A percentile compares a stretch with the other conserved stretches of the same genome.
Conservation (phyloP, 257 asterid genomes). For the Anisodus tanguticus region DNA sequence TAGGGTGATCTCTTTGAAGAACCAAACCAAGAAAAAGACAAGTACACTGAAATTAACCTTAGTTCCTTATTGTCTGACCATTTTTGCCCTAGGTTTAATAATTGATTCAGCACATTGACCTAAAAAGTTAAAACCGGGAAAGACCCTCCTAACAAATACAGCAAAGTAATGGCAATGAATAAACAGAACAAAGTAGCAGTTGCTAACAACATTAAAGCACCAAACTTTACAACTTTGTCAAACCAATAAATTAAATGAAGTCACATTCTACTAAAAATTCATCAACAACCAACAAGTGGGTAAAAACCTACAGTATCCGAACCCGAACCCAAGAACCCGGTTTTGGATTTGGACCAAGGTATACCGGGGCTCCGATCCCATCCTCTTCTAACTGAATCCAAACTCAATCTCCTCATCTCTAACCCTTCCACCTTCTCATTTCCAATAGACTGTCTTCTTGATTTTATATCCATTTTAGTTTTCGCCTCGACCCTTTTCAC, state of each 20-base stretch:
- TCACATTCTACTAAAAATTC: constrained; percentile 21
- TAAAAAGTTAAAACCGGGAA: not conserved
- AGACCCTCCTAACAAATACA: not conserved
- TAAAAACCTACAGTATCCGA: constrained; percentile 50
- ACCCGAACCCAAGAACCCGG: not conserved
- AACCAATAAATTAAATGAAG: constrained; percentile 7
- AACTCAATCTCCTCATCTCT: constrained; percentile 72
- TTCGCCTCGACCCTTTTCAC: constrained; percentile 48
- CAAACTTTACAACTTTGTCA: constrained; percentile 3
- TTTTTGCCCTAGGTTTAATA: not conserved
- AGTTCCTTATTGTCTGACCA: constrained; percentile 2
- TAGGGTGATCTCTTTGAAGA: not conserved
- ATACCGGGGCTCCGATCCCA: constrained; percentile 65
- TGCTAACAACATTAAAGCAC: constrained; percentile 23
- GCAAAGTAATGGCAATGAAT: not conserved
- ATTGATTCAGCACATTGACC: not conserved
- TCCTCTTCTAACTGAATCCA: constrained; percentile 76
- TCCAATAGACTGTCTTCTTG: constrained; percentile 73
- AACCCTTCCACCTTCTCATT: constrained; percentile 48
- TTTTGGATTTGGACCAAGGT: constrained; percentile 49
- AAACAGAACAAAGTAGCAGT: not conserved
- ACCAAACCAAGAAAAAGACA: not conserved
- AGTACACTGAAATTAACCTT: not conserved
- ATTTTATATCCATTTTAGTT: constrained; percentile 39
- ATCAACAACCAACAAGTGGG: not conserved